Evolutionary conservation across 2,329 filamentous ascomycete genomes (phyloP).

Genomic region (Elsinoe arachidis): DNA sequence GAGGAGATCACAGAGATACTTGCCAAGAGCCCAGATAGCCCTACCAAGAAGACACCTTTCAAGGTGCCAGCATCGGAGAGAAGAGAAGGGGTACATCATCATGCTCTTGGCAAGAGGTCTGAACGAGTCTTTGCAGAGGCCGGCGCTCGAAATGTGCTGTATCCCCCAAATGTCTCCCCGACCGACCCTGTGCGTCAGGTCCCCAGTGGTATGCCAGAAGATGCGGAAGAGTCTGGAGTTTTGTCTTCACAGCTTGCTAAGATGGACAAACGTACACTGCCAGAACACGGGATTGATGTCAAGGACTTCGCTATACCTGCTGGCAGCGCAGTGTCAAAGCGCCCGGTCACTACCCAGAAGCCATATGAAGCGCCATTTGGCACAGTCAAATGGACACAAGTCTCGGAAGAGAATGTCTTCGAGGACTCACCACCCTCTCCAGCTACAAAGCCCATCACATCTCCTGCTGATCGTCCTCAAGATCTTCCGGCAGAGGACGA

Average conservation of each 20-base stretch:
- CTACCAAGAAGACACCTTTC: background rate
- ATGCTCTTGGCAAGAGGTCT: background rate
- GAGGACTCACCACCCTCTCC: background rate
- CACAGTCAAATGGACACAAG: background rate
- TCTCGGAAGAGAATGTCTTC: background rate
- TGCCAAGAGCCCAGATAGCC: background rate
- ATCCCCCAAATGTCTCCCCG: background rate
- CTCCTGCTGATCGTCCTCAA: no score
- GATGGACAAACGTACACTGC: background rate
- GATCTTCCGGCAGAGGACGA: no score
- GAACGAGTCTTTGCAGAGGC: conserved; percentile 12
- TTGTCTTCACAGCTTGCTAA: background rate
- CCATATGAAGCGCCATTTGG: background rate
- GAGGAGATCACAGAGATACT: background rate
- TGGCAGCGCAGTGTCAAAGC: background rate
- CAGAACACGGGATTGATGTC: background rate
- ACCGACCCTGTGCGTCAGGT: background rate
- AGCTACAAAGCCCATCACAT: background rate
- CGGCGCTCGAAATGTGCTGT: background rate
- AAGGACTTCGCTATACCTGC: background rate
- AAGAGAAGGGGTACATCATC: conserved; percentile 6
- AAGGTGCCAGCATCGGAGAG: background rate
- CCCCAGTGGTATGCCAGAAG: background rate
- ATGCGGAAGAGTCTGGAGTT: background rate
- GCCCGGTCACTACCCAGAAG: no score